Base-by-base conservation (phyloP, 768 basidiomycete species). In the Mycena alexandri region DNA sequence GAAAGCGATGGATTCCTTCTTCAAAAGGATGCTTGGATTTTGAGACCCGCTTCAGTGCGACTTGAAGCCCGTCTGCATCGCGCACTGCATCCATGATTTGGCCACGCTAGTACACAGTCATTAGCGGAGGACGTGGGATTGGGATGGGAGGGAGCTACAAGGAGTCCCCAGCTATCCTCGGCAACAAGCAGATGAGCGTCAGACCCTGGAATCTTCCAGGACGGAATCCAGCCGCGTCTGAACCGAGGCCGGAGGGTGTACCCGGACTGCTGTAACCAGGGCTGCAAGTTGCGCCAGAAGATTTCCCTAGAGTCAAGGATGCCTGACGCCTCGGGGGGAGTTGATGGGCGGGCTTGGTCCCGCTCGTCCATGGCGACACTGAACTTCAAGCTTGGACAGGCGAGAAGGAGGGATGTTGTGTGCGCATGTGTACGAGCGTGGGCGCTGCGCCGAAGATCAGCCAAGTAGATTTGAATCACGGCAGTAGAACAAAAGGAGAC, bases 281-380 rank as follows among this genome's bases (percentile, higher is more conserved):
- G 47, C 22, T 48, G 47, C 47, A 48, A 48, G 47, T 48, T 14
- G 22, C 47, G 47, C 47, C 47, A 48, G 21, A 22, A 25, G 21
- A 14, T 14, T 14, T 48, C 47, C 2, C 14, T 13, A 14, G 13
- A 9, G 10, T 48, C 24, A 5, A 48, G 22, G 21, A 22, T 8
- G 2, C 47, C 47, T 24, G 8, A n/a, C 5, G 47, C 47, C 24
- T 48, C 47, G 12, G 47, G 47, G 47, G 47, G n/a, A 25, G 22
- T 48, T 24, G 47, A 12, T 7, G 21, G 22, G 21, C 22, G n/a
- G n/a, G n/a, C n/a, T n/a, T n/a, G n/a, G 34, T 36, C 34, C 34
- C 34, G 7, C 12, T 36, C 34, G 7, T 36, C 34, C 34, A 36
- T 36, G n/a, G 34, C 34, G 34, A 36, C 34, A 12, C 34, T 5